These are phyloP conservation scores for Pholiota molesta DNA, from an alignment of 768 basidiomycete species.

Conservation along the genomic window DNA sequence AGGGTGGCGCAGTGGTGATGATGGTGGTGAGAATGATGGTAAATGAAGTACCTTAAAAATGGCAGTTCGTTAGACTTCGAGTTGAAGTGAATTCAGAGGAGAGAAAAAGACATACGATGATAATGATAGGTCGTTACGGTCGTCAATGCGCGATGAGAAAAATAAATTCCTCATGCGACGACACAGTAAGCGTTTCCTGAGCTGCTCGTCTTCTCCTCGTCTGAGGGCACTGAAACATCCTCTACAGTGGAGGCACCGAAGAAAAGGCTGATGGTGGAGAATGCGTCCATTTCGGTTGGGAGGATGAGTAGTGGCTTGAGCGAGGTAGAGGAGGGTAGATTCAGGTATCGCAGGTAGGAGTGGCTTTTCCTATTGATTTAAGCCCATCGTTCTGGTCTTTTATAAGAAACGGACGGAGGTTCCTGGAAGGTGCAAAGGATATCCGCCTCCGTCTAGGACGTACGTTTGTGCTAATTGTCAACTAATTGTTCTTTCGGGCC, in stretches of 20 bases:
- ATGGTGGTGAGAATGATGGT: not conserved
- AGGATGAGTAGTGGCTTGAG: slow-evolving; percentile 2
- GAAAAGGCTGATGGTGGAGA: slow-evolving; percentile 27
- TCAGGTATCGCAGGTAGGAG: not conserved
- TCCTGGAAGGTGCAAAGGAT: not conserved
- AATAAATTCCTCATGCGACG: slow-evolving; percentile 25
- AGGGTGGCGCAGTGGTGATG: not conserved
- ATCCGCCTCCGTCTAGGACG: not conserved
- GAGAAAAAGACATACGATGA: slow-evolving; percentile 18
- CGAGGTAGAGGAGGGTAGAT: slow-evolving; percentile 8
- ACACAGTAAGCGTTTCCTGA: slow-evolving; percentile 25
- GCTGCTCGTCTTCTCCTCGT: slow-evolving; percentile 20
- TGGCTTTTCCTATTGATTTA: not conserved
- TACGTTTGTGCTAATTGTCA: not conserved
- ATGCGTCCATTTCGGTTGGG: slow-evolving; percentile 26
- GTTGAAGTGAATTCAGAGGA: not conserved
- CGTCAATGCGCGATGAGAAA: slow-evolving; percentile 20
- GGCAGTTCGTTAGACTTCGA: not conserved
- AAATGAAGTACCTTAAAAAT: not conserved
- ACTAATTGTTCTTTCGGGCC: not conserved
- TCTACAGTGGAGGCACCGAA: slow-evolving; percentile 18
- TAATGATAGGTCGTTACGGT: slow-evolving; percentile 18
- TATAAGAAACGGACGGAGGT: not conserved
- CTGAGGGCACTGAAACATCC: slow-evolving; percentile 18
- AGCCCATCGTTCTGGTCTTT: not conserved